Evolutionary conservation across 2,329 filamentous ascomycete species (phyloP).

Genomic region (Penicillium verrucosum): DNA sequence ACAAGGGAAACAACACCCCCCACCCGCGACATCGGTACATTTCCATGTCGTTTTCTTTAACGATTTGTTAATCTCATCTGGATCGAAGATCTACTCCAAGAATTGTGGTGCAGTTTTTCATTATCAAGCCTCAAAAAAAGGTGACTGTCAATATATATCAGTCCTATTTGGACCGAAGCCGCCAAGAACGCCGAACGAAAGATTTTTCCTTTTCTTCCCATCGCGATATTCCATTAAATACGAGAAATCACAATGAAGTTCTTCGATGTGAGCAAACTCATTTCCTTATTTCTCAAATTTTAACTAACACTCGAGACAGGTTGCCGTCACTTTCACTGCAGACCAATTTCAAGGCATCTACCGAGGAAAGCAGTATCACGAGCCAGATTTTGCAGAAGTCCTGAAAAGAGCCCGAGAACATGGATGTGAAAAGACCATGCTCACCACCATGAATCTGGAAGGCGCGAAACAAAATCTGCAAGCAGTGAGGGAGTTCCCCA

Average conservation of each 20-base stretch:
- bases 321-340: conserved; percentile 30
- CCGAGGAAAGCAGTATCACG: conserved; percentile 49
- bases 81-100: too few relatives aligned
- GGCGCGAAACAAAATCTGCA: conserved; percentile 43
- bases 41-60: background rate
- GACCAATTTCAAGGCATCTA: conserved; percentile 36
- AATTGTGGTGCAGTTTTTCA: too few relatives aligned
- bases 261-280: background rate
- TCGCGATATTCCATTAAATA: background rate
- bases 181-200: background rate
- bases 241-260: background rate
- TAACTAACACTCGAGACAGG: conserved; percentile 12
- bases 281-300: too few relatives aligned
- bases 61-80: background rate
- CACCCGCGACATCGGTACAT: background rate
- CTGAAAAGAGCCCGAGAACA: conserved; percentile 19
- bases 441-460: conserved; percentile 43
- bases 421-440: conserved; percentile 23
- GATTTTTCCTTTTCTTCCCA: background rate
- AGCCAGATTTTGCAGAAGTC: conserved; percentile 42
- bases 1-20: background rate
- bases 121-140: background rate
- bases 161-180: background rate
- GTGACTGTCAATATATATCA: background rate
- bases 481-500: conserved; percentile 24